Conservation (phyloP, 305 asterid species). For the Striga hermonthica region DNA sequence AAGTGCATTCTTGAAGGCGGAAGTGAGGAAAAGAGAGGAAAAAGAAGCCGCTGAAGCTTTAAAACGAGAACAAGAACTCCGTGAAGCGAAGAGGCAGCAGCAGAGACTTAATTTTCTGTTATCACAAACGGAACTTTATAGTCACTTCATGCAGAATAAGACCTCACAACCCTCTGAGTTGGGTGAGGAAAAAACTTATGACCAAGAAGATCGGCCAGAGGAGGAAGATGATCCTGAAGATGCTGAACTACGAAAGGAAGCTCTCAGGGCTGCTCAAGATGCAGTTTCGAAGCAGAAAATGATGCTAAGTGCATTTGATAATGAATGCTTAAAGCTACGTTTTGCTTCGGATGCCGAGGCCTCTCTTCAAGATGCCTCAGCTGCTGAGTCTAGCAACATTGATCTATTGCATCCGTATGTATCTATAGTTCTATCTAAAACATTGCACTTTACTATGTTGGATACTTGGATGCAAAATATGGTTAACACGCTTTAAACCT, state of each 20-base stretch:
- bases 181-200: conserved; percentile 51
- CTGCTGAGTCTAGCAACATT: conserved; percentile 66
- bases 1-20: conserved; percentile 60
- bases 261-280: conserved; percentile 95
- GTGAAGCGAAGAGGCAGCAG: conserved; percentile 98
- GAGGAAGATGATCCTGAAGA: conserved; percentile 89
- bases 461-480: background rate
- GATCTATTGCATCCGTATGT: conserved; percentile 97
- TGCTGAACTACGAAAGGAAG: conserved; percentile 90
- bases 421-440: conserved; percentile 18
- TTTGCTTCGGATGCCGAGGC: conserved; percentile 60
- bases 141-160: conserved; percentile 99
- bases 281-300: conserved; percentile 98
- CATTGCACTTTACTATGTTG: background rate
- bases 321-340: conserved; percentile 73
- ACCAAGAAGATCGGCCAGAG: conserved; percentile 54
- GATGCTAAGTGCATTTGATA: conserved; percentile 83
- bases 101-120: conserved; percentile 93
- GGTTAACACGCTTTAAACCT: too few species aligned
- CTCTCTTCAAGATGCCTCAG: conserved; percentile 64
- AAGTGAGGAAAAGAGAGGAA: conserved; percentile 93
- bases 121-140: conserved; percentile 96
- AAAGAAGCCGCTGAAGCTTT: conserved; percentile 99
- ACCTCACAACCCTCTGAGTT: conserved; percentile 64
- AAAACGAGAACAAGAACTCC: conserved; percentile 97